Evolutionary conservation across 2,329 filamentous ascomycete genomes (phyloP).

Genomic region (Sporothrix mexicana): DNA sequence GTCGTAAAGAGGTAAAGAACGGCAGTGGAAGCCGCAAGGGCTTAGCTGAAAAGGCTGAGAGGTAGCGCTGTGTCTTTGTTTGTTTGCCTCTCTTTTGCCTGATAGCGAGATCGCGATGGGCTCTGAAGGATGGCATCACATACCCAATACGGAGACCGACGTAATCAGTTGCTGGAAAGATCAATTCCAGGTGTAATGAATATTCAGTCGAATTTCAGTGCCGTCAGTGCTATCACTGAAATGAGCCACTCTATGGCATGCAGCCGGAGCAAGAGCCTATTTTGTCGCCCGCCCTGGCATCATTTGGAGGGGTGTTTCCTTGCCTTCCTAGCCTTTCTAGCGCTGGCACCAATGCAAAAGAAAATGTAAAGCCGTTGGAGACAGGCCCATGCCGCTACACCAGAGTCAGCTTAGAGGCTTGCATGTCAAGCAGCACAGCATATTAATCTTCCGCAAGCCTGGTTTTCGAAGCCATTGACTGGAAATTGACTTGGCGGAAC

Average conservation of each 20-base stretch:
- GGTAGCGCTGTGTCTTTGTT: neutral
- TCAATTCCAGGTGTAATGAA: neutral
- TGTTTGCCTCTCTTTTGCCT: neutral
- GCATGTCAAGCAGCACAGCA: slow-evolving; percentile 15
- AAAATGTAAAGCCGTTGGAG: slow-evolving; percentile 16
- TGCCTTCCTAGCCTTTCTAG: slow-evolving; percentile 4
- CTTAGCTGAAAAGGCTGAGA: slow-evolving; percentile 17
- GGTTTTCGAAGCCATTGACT: slow-evolving; percentile 4
- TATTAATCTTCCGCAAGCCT: slow-evolving; percentile 18
- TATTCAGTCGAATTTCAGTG: neutral
- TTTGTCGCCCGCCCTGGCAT: neutral
- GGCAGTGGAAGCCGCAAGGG: slow-evolving; percentile 8
- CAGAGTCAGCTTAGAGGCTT: neutral
- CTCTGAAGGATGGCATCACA: neutral
- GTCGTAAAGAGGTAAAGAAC: slow-evolving; percentile 2
- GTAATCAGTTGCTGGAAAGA: neutral
- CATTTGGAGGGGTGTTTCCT: slow-evolving; percentile 12
- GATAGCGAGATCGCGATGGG: slow-evolving; percentile 5
- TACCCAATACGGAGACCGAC: no score
- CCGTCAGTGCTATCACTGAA: neutral
- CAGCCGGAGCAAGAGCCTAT: slow-evolving; percentile 3
- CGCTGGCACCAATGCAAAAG: slow-evolving; percentile 13
- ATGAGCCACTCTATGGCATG: slow-evolving; percentile 6
- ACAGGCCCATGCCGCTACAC: slow-evolving; percentile 22
- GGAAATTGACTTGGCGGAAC: slow-evolving; percentile 19